Conservation (phyloP, 176 grass and related monocot genomes). For the Cenchrus purpureus region DNA sequence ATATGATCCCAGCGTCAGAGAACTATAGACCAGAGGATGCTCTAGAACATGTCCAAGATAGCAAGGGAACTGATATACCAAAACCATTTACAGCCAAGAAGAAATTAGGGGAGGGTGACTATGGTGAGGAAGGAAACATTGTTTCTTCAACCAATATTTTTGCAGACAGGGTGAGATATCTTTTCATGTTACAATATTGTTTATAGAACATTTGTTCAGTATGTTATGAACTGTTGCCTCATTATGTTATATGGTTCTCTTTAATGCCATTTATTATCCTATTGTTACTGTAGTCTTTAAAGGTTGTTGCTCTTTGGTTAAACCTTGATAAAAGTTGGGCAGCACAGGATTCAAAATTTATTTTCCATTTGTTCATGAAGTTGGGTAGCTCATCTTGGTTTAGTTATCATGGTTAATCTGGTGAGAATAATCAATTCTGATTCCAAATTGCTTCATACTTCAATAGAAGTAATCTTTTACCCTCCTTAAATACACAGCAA, state of each 20-base stretch:
- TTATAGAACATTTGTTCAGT: conserved; percentile 19
- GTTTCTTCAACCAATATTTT: conserved; percentile 48
- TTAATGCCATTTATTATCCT: not conserved
- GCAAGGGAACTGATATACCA: conserved; percentile 47
- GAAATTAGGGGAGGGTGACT: conserved; percentile 46
- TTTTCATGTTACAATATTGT: conserved; percentile 2
- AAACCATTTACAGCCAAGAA: conserved; percentile 43
- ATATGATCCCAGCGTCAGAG: conserved; percentile 40
- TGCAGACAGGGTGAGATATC: conserved; percentile 67
- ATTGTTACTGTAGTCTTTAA: not conserved
- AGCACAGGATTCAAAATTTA: not conserved
- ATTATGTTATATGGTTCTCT: conserved; percentile 15
- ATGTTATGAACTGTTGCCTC: not conserved
- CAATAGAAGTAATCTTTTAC: not conserved
- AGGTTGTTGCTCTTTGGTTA: not conserved
- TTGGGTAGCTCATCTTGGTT: conserved; percentile 10
- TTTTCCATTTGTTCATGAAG: conserved; percentile 10
- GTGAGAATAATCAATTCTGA: not conserved
- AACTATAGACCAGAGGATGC: conserved; percentile 55
- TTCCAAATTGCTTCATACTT: not conserved
- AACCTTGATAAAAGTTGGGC: conserved; percentile 23
- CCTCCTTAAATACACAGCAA: not conserved
- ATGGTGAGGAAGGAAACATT: conserved; percentile 45
- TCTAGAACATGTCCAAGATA: conserved; percentile 40
- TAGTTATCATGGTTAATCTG: conserved; percentile 5